Base-by-base conservation (phyloP, 2,329 filamentous ascomycete genomes). In the Elsinoe perseae region DNA sequence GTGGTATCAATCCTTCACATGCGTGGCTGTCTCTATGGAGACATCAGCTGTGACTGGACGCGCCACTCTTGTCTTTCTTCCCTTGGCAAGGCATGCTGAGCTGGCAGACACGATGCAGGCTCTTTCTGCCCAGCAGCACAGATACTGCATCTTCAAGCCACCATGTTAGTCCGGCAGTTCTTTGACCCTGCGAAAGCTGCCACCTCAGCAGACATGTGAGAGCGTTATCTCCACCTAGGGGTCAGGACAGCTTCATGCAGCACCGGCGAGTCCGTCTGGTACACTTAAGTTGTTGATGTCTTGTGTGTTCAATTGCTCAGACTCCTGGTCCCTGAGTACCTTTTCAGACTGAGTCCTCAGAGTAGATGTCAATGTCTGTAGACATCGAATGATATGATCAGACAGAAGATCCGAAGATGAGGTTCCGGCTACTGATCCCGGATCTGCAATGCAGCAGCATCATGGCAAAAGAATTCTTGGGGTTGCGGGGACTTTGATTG, bases 361-460 rank as follows among this genome's bases (percentile, higher is more conserved):
- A n/a, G n/a, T n/a, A n/a, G n/a, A n/a, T n/a, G n/a, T n/a, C n/a
- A n/a, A n/a, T n/a, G n/a, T n/a, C n/a, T n/a, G n/a, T n/a, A n/a
- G n/a, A n/a, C n/a, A n/a, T n/a, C n/a, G n/a, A n/a, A n/a, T n/a
- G n/a, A n/a, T n/a, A n/a, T n/a, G n/a, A n/a, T n/a, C n/a, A n/a
- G n/a, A n/a, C n/a, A n/a, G n/a, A n/a, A 36, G 4, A 36, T 14
- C 32, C 32, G 32, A 14, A 36, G 32, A 6, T 36, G 32, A 36
- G 32, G 32, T 36, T 14, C 32, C 32, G 25, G 44, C 25, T 50
- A 32, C 2, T 32, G 12, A 21, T 25, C 16, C 48, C 48, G 48
- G 48, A 52, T 52, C 48, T 38, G 32, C 48, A 36, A 2, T 50
- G 27, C 46, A 50, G 25, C 25, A 27, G 46, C 46, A 30, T n/a